Evolutionary conservation across 129 eudicot genomes (phyloP), one percentile per base, ranked within the genome.

Genomic region (Pulicaria dysenterica): DNA sequence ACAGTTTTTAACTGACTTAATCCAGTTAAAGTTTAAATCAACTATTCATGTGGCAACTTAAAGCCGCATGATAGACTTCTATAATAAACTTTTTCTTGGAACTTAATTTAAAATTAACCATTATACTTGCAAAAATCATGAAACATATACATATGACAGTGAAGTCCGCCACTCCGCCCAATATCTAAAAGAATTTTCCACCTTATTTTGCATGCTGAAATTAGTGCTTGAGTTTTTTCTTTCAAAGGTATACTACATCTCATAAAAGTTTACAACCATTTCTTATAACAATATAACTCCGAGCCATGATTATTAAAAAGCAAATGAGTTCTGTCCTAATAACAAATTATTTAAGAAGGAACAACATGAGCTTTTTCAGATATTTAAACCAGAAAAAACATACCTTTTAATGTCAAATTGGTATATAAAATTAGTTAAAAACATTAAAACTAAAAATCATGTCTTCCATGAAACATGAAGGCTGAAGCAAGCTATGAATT

Each of bases 181-280:
- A 10, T 10, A 4, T 15, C 44, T 43, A n/a, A 15, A 40, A 62
- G 41, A 7, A 5, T 19, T 44, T 7, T 40, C 1, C 31, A 24
- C 40, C 54, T 44, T 54, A 17, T 44, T 44, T 42, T 46, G 17
- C 2, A 42, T 17, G 40, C 50, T 63, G 50, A 43, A 31, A 64
- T 44, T 16, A 31, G 54, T 64, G 69, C 69, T 42, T 44, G 16
- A 44, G 31, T 24, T 24, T 24, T 24, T 8, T 11, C 17, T 42
- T 41, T 41, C n/a, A 40, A 62, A 62, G 57, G 24, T 24, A 24
- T 66, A 44, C 13, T 64, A 45, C 54, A 66, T 66, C 39, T 46
- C 72, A 66, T 47, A 66, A 36, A 59, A 12, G n/a, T n/a, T 46
- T 66, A 66, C 31, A 48, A 67, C 73, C 36, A 50, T 38, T 67